phyloP scores from a whole-genome alignment of 106 monocot genomes.

The Narthecium ossifragum region DNA sequence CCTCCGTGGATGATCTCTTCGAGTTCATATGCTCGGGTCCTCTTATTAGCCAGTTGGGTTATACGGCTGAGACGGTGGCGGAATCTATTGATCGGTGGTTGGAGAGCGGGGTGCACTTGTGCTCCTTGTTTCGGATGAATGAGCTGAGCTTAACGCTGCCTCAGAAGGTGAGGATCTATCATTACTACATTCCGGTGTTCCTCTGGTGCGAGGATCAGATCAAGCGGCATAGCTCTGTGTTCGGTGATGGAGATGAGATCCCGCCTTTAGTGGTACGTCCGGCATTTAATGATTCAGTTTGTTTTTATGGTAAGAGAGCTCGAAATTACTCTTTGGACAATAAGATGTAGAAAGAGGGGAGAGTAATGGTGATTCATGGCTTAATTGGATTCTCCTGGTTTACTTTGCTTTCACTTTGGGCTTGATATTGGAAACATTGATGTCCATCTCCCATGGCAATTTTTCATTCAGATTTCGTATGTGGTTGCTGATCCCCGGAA shows the following conservation, averaged over 20 bases:
- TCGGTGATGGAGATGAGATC: conserved; percentile 55
- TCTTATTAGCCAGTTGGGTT: conserved; percentile 53
- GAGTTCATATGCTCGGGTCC: conserved; percentile 82
- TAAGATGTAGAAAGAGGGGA: not conserved
- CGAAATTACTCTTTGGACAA: not conserved
- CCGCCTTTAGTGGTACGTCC: conserved; percentile 70
- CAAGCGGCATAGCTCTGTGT: conserved; percentile 34
- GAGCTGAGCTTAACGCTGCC: conserved; percentile 42
- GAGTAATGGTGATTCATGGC: not conserved
- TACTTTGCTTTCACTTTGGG: too few species aligned
- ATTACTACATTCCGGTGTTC: conserved; percentile 88
- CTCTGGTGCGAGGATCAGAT: conserved; percentile 94
- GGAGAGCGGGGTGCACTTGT: conserved; percentile 42
- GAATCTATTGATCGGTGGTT: conserved; percentile 76
- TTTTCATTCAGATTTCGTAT: too few species aligned
- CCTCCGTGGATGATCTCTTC: conserved; percentile 70
- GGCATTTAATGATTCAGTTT: not conserved
- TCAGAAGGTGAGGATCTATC: conserved; percentile 82
- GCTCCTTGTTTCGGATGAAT: conserved; percentile 60
- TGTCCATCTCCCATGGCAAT: too few species aligned
- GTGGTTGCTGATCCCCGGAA: too few species aligned
- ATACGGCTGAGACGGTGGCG: conserved; percentile 45
- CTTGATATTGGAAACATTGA: too few species aligned
- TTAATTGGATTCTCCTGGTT: too few species aligned
- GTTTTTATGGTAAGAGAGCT: not conserved